Percentiles rank a stretch among this genome's conserved stretches.
phyloP scores from a whole-genome alignment of 306 rosid genomes.

The Oxytropis ochrocephala region DNA sequence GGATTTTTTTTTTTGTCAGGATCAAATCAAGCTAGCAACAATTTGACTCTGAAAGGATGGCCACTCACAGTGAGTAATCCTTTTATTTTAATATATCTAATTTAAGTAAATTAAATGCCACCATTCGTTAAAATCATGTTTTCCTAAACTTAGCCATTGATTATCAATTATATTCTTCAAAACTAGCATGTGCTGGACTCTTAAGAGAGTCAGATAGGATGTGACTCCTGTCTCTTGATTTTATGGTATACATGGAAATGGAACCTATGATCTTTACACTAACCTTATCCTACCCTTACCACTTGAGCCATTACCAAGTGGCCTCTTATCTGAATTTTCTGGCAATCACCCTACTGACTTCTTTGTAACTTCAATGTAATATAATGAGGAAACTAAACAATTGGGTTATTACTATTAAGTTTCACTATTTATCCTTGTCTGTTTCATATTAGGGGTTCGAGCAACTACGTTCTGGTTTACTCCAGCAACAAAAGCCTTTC shows the following conservation, averaged over 20 bases:
- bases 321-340: too few relatives aligned
- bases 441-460: slow-evolving; percentile 63
- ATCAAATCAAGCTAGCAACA: slow-evolving; percentile 90
- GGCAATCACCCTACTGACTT: too few relatives aligned
- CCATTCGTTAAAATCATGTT: not conserved
- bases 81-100: slow-evolving; percentile 4
- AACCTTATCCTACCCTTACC: too few relatives aligned
- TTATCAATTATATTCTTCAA: too few relatives aligned
- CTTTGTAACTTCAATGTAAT: not conserved
- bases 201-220: not conserved
- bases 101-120: not conserved
- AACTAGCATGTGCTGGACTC: not conserved
- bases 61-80: slow-evolving; percentile 79
- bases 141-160: slow-evolving; percentile 1
- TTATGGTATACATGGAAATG: too few relatives aligned
- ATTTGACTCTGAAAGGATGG: slow-evolving; percentile 97
- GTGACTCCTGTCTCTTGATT: not conserved
- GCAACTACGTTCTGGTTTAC: slow-evolving; percentile 84
- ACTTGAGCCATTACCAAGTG: too few relatives aligned
- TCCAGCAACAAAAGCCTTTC: slow-evolving; percentile 86
- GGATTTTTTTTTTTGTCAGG: slow-evolving; percentile 46
- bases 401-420: not conserved
- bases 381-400: not conserved
- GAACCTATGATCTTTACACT: too few relatives aligned
- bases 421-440: not conserved